phyloP scores from a whole-genome alignment of 805 yeast species.

The Starmerella sp. region DNA sequence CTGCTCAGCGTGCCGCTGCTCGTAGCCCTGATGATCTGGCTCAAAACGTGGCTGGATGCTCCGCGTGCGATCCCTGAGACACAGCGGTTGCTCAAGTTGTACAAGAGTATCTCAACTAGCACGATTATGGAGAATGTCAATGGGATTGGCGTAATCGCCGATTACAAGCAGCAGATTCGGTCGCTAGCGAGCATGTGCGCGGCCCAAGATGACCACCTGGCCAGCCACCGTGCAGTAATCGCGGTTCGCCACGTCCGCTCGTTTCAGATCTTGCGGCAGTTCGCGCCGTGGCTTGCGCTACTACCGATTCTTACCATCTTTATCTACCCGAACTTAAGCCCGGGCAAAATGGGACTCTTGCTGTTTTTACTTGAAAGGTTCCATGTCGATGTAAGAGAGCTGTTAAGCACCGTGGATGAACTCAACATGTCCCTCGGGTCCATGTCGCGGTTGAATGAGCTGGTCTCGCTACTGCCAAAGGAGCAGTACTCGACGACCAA shows the following conservation, averaged over 20 bases:
- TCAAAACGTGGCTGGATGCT: slow-evolving; percentile 30
- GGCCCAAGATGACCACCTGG: not conserved
- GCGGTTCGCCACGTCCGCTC: not conserved
- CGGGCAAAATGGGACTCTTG: not conserved
- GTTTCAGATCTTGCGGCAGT: too few relatives aligned
- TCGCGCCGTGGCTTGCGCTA: too few relatives aligned
- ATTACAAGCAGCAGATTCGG: not conserved
- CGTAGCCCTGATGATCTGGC: too few relatives aligned
- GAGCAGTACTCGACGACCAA: not conserved
- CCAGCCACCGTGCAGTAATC: not conserved
- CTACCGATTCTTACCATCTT: too few relatives aligned
- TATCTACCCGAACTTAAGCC: not conserved
- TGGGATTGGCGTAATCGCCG: not conserved
- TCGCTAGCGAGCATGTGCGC: not conserved
- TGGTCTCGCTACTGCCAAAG: not conserved
- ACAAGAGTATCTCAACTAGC: not conserved
- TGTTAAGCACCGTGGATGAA: not conserved
- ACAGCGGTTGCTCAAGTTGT: slow-evolving; percentile 79
- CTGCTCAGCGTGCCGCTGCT: too few relatives aligned
- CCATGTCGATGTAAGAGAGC: not conserved
- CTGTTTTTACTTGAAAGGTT: not conserved
- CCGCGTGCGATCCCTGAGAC: slow-evolving; percentile 48
- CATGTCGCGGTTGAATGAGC: slow-evolving; percentile 22
- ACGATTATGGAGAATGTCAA: slow-evolving; percentile 1
- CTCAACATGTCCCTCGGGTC: not conserved